Evolutionary conservation across 306 rosid genomes (phyloP).

Genomic region (Begonia loranthoides): DNA sequence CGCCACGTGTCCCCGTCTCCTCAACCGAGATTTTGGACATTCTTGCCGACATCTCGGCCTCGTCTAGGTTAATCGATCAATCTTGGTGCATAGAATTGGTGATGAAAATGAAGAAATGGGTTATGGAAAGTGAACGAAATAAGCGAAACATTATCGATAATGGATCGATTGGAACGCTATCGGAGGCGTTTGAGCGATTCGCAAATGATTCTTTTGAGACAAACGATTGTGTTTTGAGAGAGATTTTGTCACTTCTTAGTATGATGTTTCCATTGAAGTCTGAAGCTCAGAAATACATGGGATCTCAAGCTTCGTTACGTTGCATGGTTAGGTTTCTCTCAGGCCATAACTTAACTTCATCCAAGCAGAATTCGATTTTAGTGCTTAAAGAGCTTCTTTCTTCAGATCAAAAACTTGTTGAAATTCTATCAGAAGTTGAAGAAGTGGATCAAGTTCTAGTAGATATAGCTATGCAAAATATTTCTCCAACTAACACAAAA

Average conservation of each 20-base stretch:
- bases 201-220: constrained; percentile 25
- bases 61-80: constrained; percentile 19
- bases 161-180: constrained; percentile 30
- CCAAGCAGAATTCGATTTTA: constrained; percentile 37
- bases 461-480: constrained; percentile 29
- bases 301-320: constrained; percentile 35
- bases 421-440: constrained; percentile 29
- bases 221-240: constrained; percentile 28
- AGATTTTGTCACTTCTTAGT: constrained; percentile 36
- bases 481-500: constrained; percentile 34
- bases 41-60: constrained; percentile 14
- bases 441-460: constrained; percentile 33
- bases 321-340: constrained; percentile 50
- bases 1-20: constrained; percentile 41
- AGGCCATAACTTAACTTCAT: constrained; percentile 25
- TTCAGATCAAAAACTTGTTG: constrained; percentile 19
- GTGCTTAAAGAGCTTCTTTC: constrained; percentile 45
- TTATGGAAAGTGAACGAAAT: constrained; percentile 47
- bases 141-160: constrained; percentile 32
- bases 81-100: constrained; percentile 28
- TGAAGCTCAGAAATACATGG: constrained; percentile 35
- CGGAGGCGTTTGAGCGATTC: constrained; percentile 38
- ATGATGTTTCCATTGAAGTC: constrained; percentile 53
- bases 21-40: constrained; percentile 27
- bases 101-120: constrained; percentile 28